Evolutionary conservation across 164 flowering plant genomes (phyloP), one percentile per base, ranked within the genome.

Genomic region (Magnolia officinalis): DNA sequence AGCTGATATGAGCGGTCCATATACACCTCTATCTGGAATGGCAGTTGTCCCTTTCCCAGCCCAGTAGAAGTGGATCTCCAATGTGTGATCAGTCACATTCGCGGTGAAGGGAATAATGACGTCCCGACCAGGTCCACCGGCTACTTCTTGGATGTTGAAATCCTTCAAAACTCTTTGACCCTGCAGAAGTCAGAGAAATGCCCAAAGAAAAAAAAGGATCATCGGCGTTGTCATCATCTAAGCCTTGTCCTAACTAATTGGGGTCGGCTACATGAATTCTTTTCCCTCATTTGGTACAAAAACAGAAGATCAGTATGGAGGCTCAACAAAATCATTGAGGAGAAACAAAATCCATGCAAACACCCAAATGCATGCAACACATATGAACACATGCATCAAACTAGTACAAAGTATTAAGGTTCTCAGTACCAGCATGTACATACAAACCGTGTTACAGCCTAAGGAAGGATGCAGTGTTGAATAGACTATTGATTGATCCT

Each of bases 1-100:
- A 14, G 95, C 98, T 18, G 95, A 91, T 75, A 93, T 89, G 18
- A 90, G 91, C 71, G 98, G 98, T 20, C 98, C 98, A 85, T 92
- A 87, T 68, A 88, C 86, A 45, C 90, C 90, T 85, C 91, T 85
- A 6, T 52, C 74, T 21, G 98, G 98, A 75, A 89, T 79, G 9
- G 86, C 85, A 21, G 77, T 87, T 8, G 96, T 88, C 73, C 98
- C 98, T 81, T 89, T 90, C 6, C 98, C 96, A 11, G 86, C 63
- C 96, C 98, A 93, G 78, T 87, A 89, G 70, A 91, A 81, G 76
- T 84, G 90, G 77, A 93, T 90, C 84, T 90, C 93, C 74, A 93
- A 51, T 26, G 90, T 88, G 76, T 85, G 85, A 24, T 73, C 50
- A 0, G 72, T 80, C 5, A 87, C 88, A 73, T 14, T 58, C 1